Percentiles rank a stretch among this genome's conserved stretches.
Conservation (phyloP, 2,329 filamentous ascomycete species). For the Fusarium sp. region DNA sequence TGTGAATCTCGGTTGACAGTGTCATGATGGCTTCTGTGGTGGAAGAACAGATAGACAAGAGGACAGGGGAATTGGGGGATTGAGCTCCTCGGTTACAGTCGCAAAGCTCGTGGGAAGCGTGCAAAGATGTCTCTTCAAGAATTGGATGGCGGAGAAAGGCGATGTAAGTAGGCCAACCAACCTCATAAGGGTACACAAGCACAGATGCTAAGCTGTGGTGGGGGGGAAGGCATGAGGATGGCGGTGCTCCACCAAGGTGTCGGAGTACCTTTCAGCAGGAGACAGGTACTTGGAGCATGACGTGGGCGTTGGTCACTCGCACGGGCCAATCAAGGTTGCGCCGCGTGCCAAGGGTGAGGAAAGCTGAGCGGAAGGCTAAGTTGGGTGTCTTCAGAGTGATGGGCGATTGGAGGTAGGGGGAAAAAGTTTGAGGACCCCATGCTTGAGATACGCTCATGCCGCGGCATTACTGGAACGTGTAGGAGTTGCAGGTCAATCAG, state of each 20-base stretch:
- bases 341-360: not conserved
- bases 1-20: slow-evolving; percentile 60
- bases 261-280: slow-evolving; percentile 29
- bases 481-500: not conserved
- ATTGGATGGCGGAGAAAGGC: not conserved
- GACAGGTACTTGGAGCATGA: slow-evolving; percentile 20
- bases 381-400: not conserved
- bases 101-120: not conserved
- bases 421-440: not conserved
- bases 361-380: not conserved
- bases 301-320: slow-evolving; percentile 7
- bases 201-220: not conserved
- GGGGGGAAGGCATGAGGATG: slow-evolving; percentile 1
- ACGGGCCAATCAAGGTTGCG: slow-evolving; percentile 11
- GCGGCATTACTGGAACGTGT: not conserved
- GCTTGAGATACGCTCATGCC: not conserved
- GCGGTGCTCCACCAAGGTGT: slow-evolving; percentile 8
- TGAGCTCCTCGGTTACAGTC: not conserved
- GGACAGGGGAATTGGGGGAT: not conserved
- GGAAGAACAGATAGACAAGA: not conserved
- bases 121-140: not conserved
- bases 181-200: not conserved
- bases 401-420: not conserved
- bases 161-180: not conserved
- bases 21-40: slow-evolving; percentile 47